Conservation (phyloP, 805 yeast genomes). For the Wickerhamiella siamensis region DNA sequence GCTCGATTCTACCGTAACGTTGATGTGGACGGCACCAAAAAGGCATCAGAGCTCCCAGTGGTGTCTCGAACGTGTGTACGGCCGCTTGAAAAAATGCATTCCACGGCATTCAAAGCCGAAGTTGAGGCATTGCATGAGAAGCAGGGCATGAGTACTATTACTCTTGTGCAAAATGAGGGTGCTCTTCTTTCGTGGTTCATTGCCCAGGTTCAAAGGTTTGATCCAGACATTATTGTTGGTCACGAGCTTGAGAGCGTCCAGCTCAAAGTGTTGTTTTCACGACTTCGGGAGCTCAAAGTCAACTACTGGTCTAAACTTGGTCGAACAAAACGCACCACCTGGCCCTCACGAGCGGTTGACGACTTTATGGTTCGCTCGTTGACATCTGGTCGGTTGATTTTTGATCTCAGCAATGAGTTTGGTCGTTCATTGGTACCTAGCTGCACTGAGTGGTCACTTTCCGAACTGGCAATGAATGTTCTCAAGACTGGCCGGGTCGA, state of each 20-base stretch:
- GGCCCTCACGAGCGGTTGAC: constrained; percentile 43
- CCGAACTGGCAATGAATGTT: constrained; percentile 78
- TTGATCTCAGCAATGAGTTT: constrained; percentile 89
- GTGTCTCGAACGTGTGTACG: constrained; percentile 60
- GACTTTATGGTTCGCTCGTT: constrained; percentile 35
- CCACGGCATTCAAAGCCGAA: constrained; percentile 56
- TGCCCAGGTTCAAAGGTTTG: constrained; percentile 56
- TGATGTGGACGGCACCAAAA: constrained; percentile 56
- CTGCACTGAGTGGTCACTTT: constrained; percentile 87
- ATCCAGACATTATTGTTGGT: constrained; percentile 85
- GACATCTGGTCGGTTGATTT: constrained; percentile 63
- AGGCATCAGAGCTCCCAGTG: constrained; percentile 46
- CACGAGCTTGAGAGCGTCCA: constrained; percentile 71
- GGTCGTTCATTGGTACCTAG: constrained; percentile 74
- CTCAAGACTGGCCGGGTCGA: constrained; percentile 48
- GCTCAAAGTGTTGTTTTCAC: constrained; percentile 63
- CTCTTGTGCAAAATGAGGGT: constrained; percentile 44
- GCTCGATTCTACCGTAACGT: constrained; percentile 54
- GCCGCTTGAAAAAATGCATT: constrained; percentile 51
- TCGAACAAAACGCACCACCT: constrained; percentile 51
- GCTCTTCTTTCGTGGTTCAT: constrained; percentile 60
- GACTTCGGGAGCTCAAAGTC: constrained; percentile 64
- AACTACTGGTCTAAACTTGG: constrained; percentile 73
- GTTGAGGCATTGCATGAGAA: constrained; percentile 33
- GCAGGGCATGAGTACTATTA: constrained; percentile 11